Base-by-base conservation (phyloP, 2,329 filamentous ascomycete genomes). In the Ascocoryne sarcoides region DNA sequence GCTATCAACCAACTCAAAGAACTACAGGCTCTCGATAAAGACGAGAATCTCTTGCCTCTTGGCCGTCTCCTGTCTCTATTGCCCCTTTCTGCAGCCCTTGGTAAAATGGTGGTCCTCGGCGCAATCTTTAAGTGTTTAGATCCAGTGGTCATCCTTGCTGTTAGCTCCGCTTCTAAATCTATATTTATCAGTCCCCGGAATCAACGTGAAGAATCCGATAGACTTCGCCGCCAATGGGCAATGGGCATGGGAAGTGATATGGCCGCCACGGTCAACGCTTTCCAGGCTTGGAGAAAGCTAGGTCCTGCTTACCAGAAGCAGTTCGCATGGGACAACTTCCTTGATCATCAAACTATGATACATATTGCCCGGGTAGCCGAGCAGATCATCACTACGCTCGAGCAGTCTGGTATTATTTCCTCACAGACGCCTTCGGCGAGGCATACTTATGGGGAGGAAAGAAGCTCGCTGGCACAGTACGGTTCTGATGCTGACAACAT, bases 81-180 rank as follows among this genome's bases (percentile, higher is more conserved):
- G 33, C 92, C 92, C 1, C 83, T 90, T 1, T 88, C 95, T 54
- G 70, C 96, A 30, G 76, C 88, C 18, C 89, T 88, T 59, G 86
- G 84, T 34, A 96, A 96, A 63, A 71, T 98, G 33, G 84, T 96
- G 70, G 83, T 98, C 3, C 93, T 92, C 56, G 92, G 90, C 7
- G 83, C 86, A 10, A 87, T 92, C 32, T 95, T 96, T 53, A 84
- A 84, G 31, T 95, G 89, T 54, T 71, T 96, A 9, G 87, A 95
- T 53, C 79, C 90, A 38, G 86, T 83, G 50, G 71, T 96, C 42
- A 88, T 84, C 3, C 85, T 95, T 42, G 84, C 89, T 1, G 82
- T 88, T 9, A 89, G 95, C 23, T 70, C 95, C n/a, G 92, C 85
- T 40, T 80, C 82, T 16, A 79, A 77, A 52, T 84, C 79, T 49